Conservation (phyloP, 352 stramenopile species). For the Phytopythium mirpurense region DNA sequence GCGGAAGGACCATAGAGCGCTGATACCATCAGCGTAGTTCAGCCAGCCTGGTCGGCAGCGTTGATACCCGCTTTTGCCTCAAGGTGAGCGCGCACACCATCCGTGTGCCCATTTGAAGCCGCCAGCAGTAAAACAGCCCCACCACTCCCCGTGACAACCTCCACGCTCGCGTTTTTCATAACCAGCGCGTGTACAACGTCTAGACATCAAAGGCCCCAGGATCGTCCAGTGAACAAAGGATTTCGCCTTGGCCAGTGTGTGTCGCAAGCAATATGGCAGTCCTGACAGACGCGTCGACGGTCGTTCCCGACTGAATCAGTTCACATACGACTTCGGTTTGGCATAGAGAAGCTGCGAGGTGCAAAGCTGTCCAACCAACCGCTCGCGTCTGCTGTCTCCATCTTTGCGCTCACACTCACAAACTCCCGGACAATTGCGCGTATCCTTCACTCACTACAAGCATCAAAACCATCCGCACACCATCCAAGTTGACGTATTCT, state of each 20-base stretch:
- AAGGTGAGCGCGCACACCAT: not conserved
- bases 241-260: not conserved
- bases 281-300: not conserved
- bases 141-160: not conserved
- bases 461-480: not conserved
- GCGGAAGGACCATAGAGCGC: not conserved
- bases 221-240: not conserved
- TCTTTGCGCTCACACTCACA: not conserved
- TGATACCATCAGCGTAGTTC: not conserved
- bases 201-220: not conserved
- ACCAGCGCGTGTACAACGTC: not conserved
- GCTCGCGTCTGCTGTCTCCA: not conserved
- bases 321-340: not conserved
- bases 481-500: not conserved
- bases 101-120: not conserved
- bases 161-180: not conserved
- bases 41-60: too few relatives aligned
- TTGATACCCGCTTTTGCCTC: not conserved
- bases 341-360: not conserved
- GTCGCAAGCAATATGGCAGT: not conserved
- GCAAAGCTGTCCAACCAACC: not conserved
- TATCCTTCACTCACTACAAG: not conserved
- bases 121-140: not conserved
- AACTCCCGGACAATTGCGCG: not conserved
- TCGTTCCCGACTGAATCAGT: not conserved